These are phyloP conservation scores for Stagonosporopsis vannaccii DNA, from an alignment of 2,329 filamentous ascomycete species.

Conservation along the genomic window DNA sequence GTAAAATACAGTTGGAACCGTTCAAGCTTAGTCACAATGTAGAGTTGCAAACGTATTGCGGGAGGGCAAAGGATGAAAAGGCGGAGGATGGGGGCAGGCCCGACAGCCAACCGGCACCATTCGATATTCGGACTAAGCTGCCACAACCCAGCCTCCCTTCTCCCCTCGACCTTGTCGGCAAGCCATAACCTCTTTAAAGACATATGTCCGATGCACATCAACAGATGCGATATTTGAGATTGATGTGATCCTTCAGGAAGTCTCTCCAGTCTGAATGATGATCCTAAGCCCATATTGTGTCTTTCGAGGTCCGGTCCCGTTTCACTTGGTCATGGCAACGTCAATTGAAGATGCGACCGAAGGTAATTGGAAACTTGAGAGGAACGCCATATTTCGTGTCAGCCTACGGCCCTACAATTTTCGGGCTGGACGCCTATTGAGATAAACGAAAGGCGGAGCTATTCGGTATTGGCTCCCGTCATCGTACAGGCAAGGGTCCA, in stretches of 20 bases:
- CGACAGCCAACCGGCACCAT: not conserved
- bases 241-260: not conserved
- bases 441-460: slow-evolving; percentile 1
- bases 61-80: not conserved
- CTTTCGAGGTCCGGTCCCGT: not conserved
- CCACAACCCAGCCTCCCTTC: not conserved
- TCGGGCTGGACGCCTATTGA: not conserved
- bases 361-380: not conserved
- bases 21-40: not conserved
- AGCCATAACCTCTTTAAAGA: not conserved
- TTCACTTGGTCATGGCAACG: not conserved
- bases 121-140: not conserved
- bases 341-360: not conserved
- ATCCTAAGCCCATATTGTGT: not conserved
- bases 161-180: not conserved
- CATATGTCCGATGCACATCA: not conserved
- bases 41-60: not conserved
- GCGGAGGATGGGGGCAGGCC: not conserved
- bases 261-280: not conserved
- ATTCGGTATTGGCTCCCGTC: slow-evolving; percentile 18
- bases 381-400: not conserved
- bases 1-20: not conserved
- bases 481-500: slow-evolving; percentile 20
- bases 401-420: not conserved
- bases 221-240: not conserved